Evolutionary conservation across 805 yeast genomes (phyloP).

Genomic region (Myxozyma sirexii): DNA sequence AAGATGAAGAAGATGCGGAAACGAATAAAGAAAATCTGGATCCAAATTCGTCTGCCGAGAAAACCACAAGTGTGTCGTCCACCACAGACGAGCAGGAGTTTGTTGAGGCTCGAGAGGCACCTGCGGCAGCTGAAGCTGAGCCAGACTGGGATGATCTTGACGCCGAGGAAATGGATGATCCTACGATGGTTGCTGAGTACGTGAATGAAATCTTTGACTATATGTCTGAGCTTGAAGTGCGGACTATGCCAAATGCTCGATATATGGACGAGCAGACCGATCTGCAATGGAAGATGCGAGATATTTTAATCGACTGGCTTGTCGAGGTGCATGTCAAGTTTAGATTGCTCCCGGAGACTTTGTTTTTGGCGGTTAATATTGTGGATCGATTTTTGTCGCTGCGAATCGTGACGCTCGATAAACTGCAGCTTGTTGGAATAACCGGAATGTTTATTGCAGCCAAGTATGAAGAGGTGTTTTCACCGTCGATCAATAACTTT

Average conservation of each 20-base stretch:
- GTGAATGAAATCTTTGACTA: constrained; percentile 84
- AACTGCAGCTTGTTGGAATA: constrained; percentile 92
- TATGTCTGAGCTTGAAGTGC: constrained; percentile 70
- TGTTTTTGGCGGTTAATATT: constrained; percentile 82
- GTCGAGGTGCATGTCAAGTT: constrained; percentile 95
- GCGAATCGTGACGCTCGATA: constrained; percentile 72
- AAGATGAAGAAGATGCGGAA: constrained; percentile 21
- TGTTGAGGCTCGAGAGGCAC: constrained; percentile 6
- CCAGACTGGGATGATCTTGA: constrained; percentile 39
- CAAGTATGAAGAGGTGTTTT: constrained; percentile 92
- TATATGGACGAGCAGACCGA: constrained; percentile 87
- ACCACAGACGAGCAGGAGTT: constrained; percentile 14
- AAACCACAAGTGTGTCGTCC: neutral
- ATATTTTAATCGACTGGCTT: constrained; percentile 88
- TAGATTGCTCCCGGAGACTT: constrained; percentile 86
- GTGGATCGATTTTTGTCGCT: constrained; percentile 86
- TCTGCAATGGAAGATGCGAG: constrained; percentile 88
- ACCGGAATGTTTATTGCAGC: constrained; percentile 94
- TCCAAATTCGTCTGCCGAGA: constrained; percentile 11
- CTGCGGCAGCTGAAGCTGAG: constrained; percentile 1
- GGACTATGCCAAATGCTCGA: constrained; percentile 72
- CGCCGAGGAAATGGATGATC: constrained; percentile 47
- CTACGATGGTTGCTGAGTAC: constrained; percentile 89
- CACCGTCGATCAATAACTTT: constrained; percentile 90
- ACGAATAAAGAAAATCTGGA: constrained; percentile 31